phyloP scores from a whole-genome alignment of 306 rosid species.

The Cicer judaicum region DNA sequence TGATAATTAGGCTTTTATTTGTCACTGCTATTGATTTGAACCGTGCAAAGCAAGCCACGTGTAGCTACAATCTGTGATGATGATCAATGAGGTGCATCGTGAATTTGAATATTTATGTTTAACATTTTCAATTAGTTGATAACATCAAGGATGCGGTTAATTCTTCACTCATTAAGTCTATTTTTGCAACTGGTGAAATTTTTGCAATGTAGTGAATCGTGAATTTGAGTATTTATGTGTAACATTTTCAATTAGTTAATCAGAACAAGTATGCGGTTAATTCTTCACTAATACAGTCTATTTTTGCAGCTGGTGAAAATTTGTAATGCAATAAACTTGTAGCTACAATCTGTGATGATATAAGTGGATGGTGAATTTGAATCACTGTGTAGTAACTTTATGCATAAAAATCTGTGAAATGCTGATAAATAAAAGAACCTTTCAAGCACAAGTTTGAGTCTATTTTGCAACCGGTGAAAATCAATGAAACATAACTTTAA shows the following conservation, averaged over 20 bases:
- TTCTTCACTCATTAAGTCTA: not conserved
- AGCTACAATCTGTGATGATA: not conserved
- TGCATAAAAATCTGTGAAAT: not conserved
- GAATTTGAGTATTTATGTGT: too few species aligned
- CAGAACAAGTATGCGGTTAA: not conserved
- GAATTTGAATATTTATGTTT: not conserved
- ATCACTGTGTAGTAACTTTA: not conserved
- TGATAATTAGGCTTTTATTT: not conserved
- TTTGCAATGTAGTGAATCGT: too few species aligned
- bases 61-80: not conserved
- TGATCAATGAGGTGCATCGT: not conserved
- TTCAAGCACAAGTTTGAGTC: not conserved
- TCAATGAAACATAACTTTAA: too few species aligned
- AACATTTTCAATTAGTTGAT: not conserved
- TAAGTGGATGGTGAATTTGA: not conserved
- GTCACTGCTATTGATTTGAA: not conserved
- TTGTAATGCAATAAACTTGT: not conserved
- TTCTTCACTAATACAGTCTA: not conserved
- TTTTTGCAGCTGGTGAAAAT: conserved; percentile 6
- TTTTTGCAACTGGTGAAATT: conserved; percentile 10
- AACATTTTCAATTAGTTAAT: too few species aligned
- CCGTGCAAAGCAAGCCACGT: not conserved
- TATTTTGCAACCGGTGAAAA: not conserved
- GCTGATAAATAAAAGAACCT: not conserved
- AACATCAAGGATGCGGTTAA: not conserved